Base-by-base conservation (phyloP, 495 filamentous ascomycete species). In the Geoglossum glabrum region DNA sequence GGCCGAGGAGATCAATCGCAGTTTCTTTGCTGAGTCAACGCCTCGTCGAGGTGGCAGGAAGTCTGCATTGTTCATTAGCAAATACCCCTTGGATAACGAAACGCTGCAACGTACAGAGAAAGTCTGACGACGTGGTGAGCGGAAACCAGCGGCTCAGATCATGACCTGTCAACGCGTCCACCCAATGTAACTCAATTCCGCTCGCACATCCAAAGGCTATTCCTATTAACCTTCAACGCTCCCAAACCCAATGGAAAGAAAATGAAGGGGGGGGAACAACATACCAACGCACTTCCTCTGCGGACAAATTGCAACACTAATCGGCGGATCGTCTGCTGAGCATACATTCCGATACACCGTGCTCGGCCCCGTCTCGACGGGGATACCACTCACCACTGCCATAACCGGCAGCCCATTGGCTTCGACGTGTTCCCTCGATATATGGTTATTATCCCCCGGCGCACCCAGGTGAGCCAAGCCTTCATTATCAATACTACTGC, bases 101-200 rank as follows among this genome's bases (percentile, higher is more conserved):
- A 34, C 15, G 1, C 26, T 36, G 3, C 15, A 13, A 43, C 54
- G 3, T 21, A 56, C 54, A 80, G 7, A 87, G 63, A 59, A 76
- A 75, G 58, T 87, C 84, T 0, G 77, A 79, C 1, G 84, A 78
- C 38, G 80, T 74, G 4, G 79, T 77, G 57, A 86, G 78, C 1
- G 81, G 79, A 56, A 88, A 84, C 72, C 76, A 84, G 61, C 73
- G 74, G 66, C 70, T 80, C 54, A 76, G 69, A 49, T 79, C 73
- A 59, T 78, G 75, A 0, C 77, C 74, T 3, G 74, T 82, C 28
- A 74, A 61, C 43, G 78, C 76, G 63, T 86, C 82, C 27, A 84
- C 69, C 82, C 84, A 87, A 61, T 85, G 81, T 9, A 88, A 67
- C 61, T 88, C 82, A 45, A 87, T 80, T 8, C 84, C 81, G 9